phyloP scores from a whole-genome alignment of 148 eudicot genomes.

The Chenopodium quinoa region DNA sequence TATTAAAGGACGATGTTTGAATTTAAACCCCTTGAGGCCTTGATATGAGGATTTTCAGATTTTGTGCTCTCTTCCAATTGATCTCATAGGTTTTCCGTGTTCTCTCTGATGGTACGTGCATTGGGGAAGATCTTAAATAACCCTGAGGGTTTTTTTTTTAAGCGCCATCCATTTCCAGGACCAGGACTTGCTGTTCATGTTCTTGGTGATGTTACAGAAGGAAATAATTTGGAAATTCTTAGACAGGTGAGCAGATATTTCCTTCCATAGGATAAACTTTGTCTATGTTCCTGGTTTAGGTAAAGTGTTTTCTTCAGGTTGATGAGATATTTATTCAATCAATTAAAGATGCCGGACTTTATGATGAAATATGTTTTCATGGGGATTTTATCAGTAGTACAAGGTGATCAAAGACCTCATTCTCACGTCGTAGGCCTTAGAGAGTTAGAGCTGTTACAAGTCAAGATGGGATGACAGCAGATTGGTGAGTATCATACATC shows the following conservation, averaged over 20 bases:
- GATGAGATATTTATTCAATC: not conserved
- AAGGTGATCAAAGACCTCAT: not conserved
- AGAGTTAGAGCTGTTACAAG: conserved; percentile 74
- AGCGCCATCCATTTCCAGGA: not conserved
- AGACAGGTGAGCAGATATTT: not conserved
- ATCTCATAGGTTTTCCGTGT: not conserved
- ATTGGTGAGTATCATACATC: conserved; percentile 51
- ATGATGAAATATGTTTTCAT: not conserved
- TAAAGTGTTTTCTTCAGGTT: not conserved
- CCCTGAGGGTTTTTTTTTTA: not conserved
- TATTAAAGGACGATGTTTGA: too few species aligned
- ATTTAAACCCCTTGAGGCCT: too few species aligned
- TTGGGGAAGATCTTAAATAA: not conserved
- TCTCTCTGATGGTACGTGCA: not conserved
- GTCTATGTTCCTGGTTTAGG: too few species aligned
- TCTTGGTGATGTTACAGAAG: not conserved
- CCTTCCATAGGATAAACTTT: not conserved
- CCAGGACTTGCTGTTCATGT: not conserved
- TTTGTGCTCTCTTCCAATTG: not conserved
- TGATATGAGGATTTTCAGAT: not conserved
- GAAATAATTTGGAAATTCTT: not conserved
- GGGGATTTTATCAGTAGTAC: not conserved
- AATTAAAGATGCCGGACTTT: not conserved
- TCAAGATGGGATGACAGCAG: conserved; percentile 99
- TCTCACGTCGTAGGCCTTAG: conserved; percentile 70